These are phyloP conservation scores for Alternaria solani DNA, from an alignment of 2,329 filamentous ascomycete genomes.

Conservation along the genomic window DNA sequence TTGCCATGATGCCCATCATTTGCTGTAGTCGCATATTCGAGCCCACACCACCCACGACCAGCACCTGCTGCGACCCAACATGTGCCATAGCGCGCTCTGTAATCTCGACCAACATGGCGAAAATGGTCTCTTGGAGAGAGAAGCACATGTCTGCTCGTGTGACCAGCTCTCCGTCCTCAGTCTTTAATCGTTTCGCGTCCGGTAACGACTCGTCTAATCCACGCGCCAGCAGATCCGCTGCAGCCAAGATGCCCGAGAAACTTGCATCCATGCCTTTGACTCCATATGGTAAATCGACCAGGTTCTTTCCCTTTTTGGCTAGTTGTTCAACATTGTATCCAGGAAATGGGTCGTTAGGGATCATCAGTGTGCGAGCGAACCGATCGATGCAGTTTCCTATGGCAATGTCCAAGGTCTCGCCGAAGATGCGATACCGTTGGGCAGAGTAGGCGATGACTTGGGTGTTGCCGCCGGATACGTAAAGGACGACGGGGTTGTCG, in stretches of 20 bases:
- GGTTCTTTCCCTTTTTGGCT: slow-evolving; percentile 73
- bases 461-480: slow-evolving; percentile 95
- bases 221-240: slow-evolving; percentile 79
- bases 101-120: slow-evolving; percentile 97
- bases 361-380: slow-evolving; percentile 88
- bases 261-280: slow-evolving; percentile 99
- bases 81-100: slow-evolving; percentile 99
- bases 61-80: slow-evolving; percentile 86
- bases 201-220: slow-evolving; percentile 60
- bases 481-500: slow-evolving; percentile 89
- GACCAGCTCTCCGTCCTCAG: slow-evolving; percentile 64
- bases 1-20: slow-evolving; percentile 98
- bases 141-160: slow-evolving; percentile 91
- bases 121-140: slow-evolving; percentile 93
- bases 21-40: slow-evolving; percentile 94
- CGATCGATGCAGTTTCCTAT: slow-evolving; percentile 97
- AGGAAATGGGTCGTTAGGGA: slow-evolving; percentile 94
- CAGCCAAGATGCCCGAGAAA: slow-evolving; percentile 89
- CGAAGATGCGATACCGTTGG: slow-evolving; percentile 95
- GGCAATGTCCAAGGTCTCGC: slow-evolving; percentile 95
- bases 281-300: slow-evolving; percentile 91
- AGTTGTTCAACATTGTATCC: slow-evolving; percentile 98
- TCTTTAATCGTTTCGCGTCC: slow-evolving; percentile 52
- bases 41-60: slow-evolving; percentile 95
- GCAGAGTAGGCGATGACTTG: slow-evolving; percentile 98